These are phyloP conservation scores for Fusarium sp. DNA, from an alignment of 2,329 filamentous ascomycete species.

Conservation along the genomic window DNA sequence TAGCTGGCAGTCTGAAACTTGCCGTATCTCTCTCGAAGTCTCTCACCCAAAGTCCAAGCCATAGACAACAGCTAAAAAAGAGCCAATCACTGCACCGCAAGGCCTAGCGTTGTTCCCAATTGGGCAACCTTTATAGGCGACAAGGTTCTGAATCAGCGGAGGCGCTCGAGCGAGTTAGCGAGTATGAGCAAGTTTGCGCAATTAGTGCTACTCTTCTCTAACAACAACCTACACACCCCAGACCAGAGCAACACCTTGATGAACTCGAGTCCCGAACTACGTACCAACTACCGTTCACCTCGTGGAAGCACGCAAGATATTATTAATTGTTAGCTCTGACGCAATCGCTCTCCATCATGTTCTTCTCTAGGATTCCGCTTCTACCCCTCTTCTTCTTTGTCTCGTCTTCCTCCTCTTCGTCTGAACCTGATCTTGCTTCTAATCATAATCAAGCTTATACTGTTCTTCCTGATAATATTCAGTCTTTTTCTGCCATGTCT, in stretches of 20 bases:
- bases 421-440: slow-evolving; percentile 4
- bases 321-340: slow-evolving; percentile 29
- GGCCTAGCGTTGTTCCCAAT: slow-evolving; percentile 39
- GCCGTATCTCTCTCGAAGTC: slow-evolving; percentile 34
- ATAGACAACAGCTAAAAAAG: slow-evolving; percentile 19
- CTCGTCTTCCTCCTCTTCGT: slow-evolving; percentile 5
- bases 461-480: not conserved
- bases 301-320: slow-evolving; percentile 1
- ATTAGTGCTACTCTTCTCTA: slow-evolving; percentile 2
- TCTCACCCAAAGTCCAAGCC: slow-evolving; percentile 15
- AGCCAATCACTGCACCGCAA: slow-evolving; percentile 46
- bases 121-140: slow-evolving; percentile 37
- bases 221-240: slow-evolving; percentile 5
- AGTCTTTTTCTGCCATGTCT: slow-evolving; percentile 49
- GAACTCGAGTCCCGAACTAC: slow-evolving; percentile 17
- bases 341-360: slow-evolving; percentile 30
- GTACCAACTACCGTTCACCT: not conserved
- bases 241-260: slow-evolving; percentile 28
- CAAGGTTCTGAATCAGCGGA: not conserved
- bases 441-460: slow-evolving; percentile 7
- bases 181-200: slow-evolving; percentile 49
- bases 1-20: not conserved
- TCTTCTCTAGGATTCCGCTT: slow-evolving; percentile 12
- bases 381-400: slow-evolving; percentile 38
- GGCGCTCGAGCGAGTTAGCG: slow-evolving; percentile 15